Conservation (phyloP, 2,329 filamentous ascomycete genomes). For the Graphilbum sp. region DNA sequence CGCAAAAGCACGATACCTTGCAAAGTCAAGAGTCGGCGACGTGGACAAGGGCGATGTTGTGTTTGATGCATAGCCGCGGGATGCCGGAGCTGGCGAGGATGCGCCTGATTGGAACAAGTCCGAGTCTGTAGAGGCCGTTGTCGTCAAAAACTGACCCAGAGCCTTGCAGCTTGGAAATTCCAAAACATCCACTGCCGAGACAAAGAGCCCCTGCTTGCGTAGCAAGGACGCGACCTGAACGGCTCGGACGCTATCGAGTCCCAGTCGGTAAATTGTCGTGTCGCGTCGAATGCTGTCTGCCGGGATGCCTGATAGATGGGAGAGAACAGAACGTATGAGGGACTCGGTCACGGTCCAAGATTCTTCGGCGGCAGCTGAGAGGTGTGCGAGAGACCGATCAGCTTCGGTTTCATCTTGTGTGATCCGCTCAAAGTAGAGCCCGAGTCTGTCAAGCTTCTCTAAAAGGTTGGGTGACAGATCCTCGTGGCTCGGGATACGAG, state of each 20-base stretch:
- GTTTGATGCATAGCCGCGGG: not conserved
- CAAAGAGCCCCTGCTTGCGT: conserved; percentile 36
- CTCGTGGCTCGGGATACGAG: conserved; percentile 1
- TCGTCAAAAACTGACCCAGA: conserved; percentile 2
- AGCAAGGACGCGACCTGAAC: conserved; percentile 58
- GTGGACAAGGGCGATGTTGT: not conserved
- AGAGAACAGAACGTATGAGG: conserved; percentile 37
- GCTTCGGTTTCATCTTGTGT: not conserved
- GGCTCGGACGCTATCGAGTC: conserved; percentile 80
- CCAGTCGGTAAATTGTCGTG: conserved; percentile 74
- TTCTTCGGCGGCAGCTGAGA: conserved; percentile 4
- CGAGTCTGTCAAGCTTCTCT: not conserved
- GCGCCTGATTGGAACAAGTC: not conserved
- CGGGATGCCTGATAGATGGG: conserved; percentile 37
- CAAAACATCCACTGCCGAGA: conserved; percentile 60
- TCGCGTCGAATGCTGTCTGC: conserved; percentile 32
- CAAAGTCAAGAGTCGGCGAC: conserved; percentile 19
- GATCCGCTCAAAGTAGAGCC: not conserved
- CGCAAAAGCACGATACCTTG: conserved; percentile 18
- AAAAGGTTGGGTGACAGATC: conserved; percentile 1
- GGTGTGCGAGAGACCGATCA: not conserved
- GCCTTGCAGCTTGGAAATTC: conserved; percentile 33
- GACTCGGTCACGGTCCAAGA: conserved; percentile 35
- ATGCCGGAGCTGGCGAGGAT: not conserved
- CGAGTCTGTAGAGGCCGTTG: not conserved